Conservation (phyloP, 73 alveolate species). For the Tetrahymena elliotti region DNA sequence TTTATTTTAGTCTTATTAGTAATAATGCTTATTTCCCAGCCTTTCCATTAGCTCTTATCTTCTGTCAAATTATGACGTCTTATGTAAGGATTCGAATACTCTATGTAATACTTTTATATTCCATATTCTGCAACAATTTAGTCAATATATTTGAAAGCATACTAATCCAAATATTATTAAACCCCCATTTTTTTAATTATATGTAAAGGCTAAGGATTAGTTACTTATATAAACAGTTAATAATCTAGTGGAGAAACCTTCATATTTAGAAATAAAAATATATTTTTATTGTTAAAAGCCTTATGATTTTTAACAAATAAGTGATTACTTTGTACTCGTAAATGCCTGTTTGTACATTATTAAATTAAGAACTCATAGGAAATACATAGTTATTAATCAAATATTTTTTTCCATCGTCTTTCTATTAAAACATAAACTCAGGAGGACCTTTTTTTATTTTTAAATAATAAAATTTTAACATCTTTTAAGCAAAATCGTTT, state of each 20-base stretch:
- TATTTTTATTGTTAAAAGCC: background rate
- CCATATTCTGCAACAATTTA: background rate
- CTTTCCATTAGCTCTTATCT: background rate
- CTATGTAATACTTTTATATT: background rate
- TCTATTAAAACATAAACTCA: background rate
- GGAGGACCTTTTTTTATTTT: background rate
- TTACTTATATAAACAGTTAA: background rate
- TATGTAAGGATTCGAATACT: background rate
- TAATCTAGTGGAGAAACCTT: background rate
- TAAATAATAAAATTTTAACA: background rate
- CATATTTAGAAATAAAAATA: background rate
- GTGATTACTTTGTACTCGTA: background rate
- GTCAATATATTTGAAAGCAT: background rate
- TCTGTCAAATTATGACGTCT: background rate
- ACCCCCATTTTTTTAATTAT: background rate
- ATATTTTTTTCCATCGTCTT: background rate
- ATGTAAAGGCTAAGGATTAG: background rate
- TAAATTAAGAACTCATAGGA: background rate
- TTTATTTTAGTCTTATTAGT: background rate
- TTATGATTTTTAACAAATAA: background rate
- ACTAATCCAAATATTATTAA: background rate
- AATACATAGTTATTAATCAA: background rate
- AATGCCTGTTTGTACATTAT: background rate
- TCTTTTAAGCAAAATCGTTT: background rate
- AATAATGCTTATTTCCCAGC: background rate